phyloP scores from a whole-genome alignment of 2,329 filamentous ascomycete genomes.

The Neofusicoccum parvum region DNA sequence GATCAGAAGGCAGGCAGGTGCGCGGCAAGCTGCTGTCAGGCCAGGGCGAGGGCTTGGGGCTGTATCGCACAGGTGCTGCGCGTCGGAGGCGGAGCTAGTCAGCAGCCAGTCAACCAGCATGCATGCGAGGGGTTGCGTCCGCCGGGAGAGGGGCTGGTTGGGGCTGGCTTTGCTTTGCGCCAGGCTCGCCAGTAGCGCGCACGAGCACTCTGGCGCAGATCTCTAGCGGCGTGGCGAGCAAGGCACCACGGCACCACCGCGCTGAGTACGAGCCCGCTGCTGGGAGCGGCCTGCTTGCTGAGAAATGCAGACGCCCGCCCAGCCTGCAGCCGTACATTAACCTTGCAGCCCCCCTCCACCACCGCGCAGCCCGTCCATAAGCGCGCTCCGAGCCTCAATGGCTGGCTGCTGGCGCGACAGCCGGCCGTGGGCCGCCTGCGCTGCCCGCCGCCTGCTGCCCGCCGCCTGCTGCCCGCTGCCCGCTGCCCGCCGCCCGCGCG shows the following conservation, averaged over 20 bases:
- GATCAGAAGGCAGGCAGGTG: slow-evolving; percentile 17
- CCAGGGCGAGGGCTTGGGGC: slow-evolving; percentile 11
- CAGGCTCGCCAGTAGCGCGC: not conserved
- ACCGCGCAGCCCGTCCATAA: not conserved
- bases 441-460: no score
- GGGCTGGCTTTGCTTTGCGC: not conserved
- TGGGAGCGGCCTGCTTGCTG: slow-evolving; percentile 15
- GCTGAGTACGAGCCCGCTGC: not conserved
- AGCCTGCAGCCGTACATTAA: not conserved
- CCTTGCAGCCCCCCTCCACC: not conserved
- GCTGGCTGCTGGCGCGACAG: not conserved
- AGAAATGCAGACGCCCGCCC: not conserved
- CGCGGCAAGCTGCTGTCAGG: slow-evolving; percentile 16
- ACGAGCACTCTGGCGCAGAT: not conserved
- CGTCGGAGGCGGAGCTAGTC: slow-evolving; percentile 4
- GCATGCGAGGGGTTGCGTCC: slow-evolving; percentile 16
- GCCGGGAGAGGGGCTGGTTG: slow-evolving; percentile 7
- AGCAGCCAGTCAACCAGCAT: not conserved
- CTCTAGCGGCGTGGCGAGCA: slow-evolving; percentile 2
- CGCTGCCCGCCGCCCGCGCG: not conserved
- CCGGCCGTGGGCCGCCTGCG: no score
- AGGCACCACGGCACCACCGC: not conserved
- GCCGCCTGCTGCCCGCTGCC: no score
- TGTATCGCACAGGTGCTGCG: slow-evolving; percentile 10
- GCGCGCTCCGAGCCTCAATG: slow-evolving; percentile 16